These are phyloP conservation scores for Nadsonia starkeyi-henricii DNA, from an alignment of 1,139 yeast species.

Conservation along the genomic window DNA sequence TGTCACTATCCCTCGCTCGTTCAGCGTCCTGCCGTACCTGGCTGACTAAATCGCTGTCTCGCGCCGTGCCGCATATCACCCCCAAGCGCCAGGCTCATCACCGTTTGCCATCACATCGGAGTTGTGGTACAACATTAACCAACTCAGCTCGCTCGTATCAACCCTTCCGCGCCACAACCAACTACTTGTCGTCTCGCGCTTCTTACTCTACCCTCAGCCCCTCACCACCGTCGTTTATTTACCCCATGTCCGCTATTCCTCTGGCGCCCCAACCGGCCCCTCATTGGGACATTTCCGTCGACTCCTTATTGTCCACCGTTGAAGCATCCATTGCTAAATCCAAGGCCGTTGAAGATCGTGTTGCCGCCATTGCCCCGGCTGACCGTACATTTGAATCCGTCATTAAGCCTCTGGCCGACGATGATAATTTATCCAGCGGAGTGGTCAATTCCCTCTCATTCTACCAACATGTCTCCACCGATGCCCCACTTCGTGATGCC, in stretches of 20 bases:
- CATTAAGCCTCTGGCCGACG: conserved; percentile 35
- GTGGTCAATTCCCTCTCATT: conserved; percentile 41
- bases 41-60: no score
- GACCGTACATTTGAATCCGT: conserved; percentile 44
- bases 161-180: no score
- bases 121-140: no score
- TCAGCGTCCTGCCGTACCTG: no score
- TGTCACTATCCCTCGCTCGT: no score
- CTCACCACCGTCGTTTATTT: no score
- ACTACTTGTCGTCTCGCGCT: no score
- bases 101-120: no score
- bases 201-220: no score
- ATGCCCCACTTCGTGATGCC: conserved; percentile 53
- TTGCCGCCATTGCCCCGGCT: conserved; percentile 30
- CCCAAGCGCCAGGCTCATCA: no score
- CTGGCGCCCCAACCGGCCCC: conserved; percentile 38
- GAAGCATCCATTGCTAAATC: conserved; percentile 33
- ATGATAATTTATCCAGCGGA: conserved; percentile 35
- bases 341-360: conserved; percentile 35
- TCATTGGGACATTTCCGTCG: conserved; percentile 47
- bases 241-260: conserved; percentile 5
- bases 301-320: conserved; percentile 32
- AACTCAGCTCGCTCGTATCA: no score
- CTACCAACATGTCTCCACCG: conserved; percentile 54
- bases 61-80: no score